These are phyloP conservation scores for Murraya paniculata DNA, from an alignment of 345 rosid species.

Conservation along the genomic window DNA sequence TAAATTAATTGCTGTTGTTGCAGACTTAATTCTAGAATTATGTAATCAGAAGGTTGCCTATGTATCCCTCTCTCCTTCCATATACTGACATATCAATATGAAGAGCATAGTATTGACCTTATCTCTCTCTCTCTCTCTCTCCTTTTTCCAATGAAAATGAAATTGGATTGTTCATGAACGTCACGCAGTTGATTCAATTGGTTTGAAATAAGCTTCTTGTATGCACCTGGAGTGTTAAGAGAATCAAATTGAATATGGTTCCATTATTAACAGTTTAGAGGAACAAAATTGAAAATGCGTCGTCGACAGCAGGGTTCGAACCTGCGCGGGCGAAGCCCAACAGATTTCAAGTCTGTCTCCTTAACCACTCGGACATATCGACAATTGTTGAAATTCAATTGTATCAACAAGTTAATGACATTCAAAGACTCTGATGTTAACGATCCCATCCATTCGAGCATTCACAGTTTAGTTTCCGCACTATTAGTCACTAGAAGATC, in stretches of 20 bases:
- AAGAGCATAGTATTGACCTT: background rate
- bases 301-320: constrained; percentile 92
- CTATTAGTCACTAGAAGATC: too few species aligned
- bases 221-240: rapidly evolving
- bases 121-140: background rate
- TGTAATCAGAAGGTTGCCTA: background rate
- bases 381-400: rapidly evolving
- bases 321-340: constrained; percentile 81
- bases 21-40: background rate
- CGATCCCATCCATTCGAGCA: rapidly evolving
- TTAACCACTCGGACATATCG: constrained; percentile 93
- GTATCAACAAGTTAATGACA: too few species aligned
- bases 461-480: too few species aligned
- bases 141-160: too few species aligned
- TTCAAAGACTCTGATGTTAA: too few species aligned
- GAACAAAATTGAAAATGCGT: constrained; percentile 16
- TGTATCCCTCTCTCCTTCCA: background rate
- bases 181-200: too few species aligned
- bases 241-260: too few species aligned
- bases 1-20: background rate
- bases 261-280: too few species aligned
- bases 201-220: too few species aligned
- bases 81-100: background rate
- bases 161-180: too few species aligned
- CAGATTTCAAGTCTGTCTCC: constrained; percentile 96